A percentile compares a stretch with the other conserved stretches of the same genome.
phyloP scores from a whole-genome alignment of 2,329 filamentous ascomycete species.

The Fusarium guadeloupense region DNA sequence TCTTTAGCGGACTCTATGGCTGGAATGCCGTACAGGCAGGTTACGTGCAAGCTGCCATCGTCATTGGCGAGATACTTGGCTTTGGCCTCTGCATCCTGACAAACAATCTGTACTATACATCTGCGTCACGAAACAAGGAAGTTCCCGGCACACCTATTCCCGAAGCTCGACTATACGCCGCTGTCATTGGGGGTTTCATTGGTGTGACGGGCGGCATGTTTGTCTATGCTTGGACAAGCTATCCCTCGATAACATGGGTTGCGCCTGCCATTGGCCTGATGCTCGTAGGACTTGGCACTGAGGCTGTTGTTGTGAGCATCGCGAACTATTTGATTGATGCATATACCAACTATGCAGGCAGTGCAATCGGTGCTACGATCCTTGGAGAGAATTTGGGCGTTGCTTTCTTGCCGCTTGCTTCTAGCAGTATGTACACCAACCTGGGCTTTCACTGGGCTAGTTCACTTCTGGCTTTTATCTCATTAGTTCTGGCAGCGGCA shows the following conservation, averaged over 20 bases:
- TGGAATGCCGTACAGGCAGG: slow-evolving; percentile 19
- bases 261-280: slow-evolving; percentile 16
- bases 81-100: slow-evolving; percentile 14
- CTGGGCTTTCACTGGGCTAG: slow-evolving; percentile 32
- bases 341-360: slow-evolving; percentile 26
- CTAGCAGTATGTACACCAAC: slow-evolving; percentile 26
- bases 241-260: slow-evolving; percentile 11
- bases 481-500: slow-evolving; percentile 14
- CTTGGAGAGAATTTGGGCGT: slow-evolving; percentile 25
- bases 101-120: slow-evolving; percentile 29
- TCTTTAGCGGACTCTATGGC: slow-evolving; percentile 10
- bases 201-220: slow-evolving; percentile 25
- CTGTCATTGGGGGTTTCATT: slow-evolving; percentile 22
- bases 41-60: slow-evolving; percentile 20
- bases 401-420: slow-evolving; percentile 24
- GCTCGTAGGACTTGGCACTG: slow-evolving; percentile 21
- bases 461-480: slow-evolving; percentile 18
- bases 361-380: slow-evolving; percentile 19
- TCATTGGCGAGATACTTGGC: slow-evolving; percentile 21
- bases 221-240: slow-evolving; percentile 28
- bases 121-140: slow-evolving; percentile 21
- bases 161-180: slow-evolving; percentile 24
- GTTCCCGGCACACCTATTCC: slow-evolving; percentile 20
- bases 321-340: slow-evolving; percentile 29
- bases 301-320: slow-evolving; percentile 25